A percentile compares a stretch with the other conserved stretches of the same genome.
Evolutionary conservation across 208 protist genomes (phyloP).

Genomic region (Wallacemonas sp.): DNA sequence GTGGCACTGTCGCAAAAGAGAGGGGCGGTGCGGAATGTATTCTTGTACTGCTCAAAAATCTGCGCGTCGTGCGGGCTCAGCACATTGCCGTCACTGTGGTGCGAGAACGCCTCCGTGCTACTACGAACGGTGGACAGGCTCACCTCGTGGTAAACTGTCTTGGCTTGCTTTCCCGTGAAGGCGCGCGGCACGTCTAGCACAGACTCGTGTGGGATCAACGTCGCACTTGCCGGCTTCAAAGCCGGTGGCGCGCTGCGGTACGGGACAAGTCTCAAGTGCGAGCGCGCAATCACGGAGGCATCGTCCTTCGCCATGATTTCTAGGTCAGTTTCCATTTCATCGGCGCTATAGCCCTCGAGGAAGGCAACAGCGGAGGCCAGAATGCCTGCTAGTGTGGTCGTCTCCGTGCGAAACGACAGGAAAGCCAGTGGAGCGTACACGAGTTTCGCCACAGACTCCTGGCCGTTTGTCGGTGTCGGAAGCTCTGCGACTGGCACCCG

Average conservation of each 20-base stretch:
- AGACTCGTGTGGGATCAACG: background rate
- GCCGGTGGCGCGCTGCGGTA: slow-evolving; percentile 21
- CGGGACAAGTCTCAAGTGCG: slow-evolving; percentile 40
- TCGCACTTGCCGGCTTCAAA: background rate
- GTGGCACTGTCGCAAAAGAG: slow-evolving; percentile 8
- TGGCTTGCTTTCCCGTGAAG: background rate
- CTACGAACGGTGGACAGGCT: slow-evolving; percentile 9
- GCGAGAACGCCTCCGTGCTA: background rate
- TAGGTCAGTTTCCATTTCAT: slow-evolving; percentile 39
- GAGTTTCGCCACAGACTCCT: slow-evolving; percentile 38
- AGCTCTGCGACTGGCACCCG: background rate
- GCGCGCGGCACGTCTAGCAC: background rate
- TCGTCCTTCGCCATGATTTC: slow-evolving; percentile 12
- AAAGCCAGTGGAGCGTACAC: slow-evolving; percentile 49
- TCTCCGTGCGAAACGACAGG: slow-evolving; percentile 27
- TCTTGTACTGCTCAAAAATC: slow-evolving; percentile 2
- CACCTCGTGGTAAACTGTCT: slow-evolving; percentile 4
- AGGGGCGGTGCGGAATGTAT: slow-evolving; percentile 3
- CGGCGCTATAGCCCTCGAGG: slow-evolving; percentile 49
- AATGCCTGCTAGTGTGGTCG: slow-evolving; percentile 24
- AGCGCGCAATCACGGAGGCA: slow-evolving; percentile 24
- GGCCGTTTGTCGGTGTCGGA: slow-evolving; percentile 9
- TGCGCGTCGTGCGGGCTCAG: background rate
- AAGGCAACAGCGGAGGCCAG: slow-evolving; percentile 52
- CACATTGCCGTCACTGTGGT: too few species aligned